A percentile compares a stretch with the other conserved stretches of the same genome.
These are phyloP conservation scores for Termitomyces titanicus DNA, from an alignment of 768 basidiomycete species.

Conservation along the genomic window DNA sequence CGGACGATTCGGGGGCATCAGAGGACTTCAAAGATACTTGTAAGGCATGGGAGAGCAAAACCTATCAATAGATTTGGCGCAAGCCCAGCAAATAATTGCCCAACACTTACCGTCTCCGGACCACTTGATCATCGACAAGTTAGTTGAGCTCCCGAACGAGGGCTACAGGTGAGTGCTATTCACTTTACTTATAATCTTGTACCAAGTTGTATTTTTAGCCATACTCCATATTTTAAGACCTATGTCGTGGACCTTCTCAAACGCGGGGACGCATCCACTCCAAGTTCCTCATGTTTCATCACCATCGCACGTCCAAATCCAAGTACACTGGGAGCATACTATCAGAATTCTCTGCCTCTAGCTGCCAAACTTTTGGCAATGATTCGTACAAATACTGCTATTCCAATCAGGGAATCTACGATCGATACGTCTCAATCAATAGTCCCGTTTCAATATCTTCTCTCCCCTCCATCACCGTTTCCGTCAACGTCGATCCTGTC, in stretches of 20 bases:
- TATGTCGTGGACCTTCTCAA: conserved; percentile 16
- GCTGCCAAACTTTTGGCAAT: conserved; percentile 36
- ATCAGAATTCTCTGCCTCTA: conserved; percentile 32
- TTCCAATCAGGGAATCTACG: conserved; percentile 47
- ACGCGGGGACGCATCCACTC: conserved; percentile 1
- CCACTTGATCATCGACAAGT: conserved; percentile 7
- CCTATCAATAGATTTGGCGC: conserved; percentile 8
- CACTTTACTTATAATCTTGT: not conserved
- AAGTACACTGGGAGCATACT: conserved; percentile 18
- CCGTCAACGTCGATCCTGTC: conserved; percentile 32
- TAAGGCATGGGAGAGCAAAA: not conserved
- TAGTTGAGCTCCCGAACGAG: conserved; percentile 10
- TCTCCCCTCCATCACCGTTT: conserved; percentile 40
- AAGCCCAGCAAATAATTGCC: conserved; percentile 14
- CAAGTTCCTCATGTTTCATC: conserved; percentile 24
- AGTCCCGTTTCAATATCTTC: conserved; percentile 49
- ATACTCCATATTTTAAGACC: conserved; percentile 14
- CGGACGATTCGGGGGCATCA: too few relatives aligned
- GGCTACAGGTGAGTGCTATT: conserved; percentile 15
- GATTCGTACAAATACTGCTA: conserved; percentile 40
- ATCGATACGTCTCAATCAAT: conserved; percentile 44
- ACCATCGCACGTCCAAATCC: conserved; percentile 21
- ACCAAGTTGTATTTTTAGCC: conserved; percentile 1
- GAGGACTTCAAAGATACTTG: not conserved
- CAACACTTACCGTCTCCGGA: conserved; percentile 7